These are phyloP conservation scores for Coprinopsis cinerea DNA, from an alignment of 768 basidiomycete species.

Conservation along the genomic window DNA sequence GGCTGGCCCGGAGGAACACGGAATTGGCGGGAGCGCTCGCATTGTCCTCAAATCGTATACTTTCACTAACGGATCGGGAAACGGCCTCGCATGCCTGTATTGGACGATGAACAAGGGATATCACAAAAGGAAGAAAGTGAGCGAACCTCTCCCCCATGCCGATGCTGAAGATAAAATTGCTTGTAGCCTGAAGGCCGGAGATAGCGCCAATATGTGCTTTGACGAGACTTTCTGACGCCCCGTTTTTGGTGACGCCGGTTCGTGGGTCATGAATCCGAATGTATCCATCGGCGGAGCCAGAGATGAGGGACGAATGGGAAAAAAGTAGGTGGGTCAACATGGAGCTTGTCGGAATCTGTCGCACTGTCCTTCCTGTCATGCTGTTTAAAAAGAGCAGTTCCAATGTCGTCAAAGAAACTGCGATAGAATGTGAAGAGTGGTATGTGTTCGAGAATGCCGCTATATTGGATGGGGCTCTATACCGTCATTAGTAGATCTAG, in stretches of 20 bases:
- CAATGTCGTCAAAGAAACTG: conserved; percentile 50
- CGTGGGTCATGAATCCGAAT: conserved; percentile 70
- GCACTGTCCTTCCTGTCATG: conserved; percentile 60
- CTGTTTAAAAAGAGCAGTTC: conserved; percentile 70
- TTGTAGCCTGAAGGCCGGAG: conserved; percentile 72
- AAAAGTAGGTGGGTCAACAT: conserved; percentile 60
- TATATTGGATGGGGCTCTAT: conserved; percentile 27
- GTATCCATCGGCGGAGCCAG: conserved; percentile 69
- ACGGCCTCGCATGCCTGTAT: conserved; percentile 75
- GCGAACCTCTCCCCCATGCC: conserved; percentile 78
- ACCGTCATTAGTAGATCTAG: neutral
- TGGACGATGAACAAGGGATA: neutral
- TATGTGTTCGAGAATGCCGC: conserved; percentile 43
- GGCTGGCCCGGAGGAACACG: conserved; percentile 81
- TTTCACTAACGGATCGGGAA: conserved; percentile 89
- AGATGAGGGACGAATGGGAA: conserved; percentile 57
- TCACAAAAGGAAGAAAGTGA: neutral
- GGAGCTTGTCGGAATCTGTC: conserved; percentile 52
- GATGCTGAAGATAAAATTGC: conserved; percentile 80
- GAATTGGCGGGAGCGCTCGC: conserved; percentile 75
- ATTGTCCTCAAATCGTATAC: conserved; percentile 86
- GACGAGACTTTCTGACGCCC: conserved; percentile 46
- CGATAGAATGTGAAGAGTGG: conserved; percentile 49
- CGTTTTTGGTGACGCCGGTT: conserved; percentile 44
- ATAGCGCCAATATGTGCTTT: conserved; percentile 81